These are phyloP conservation scores for Hyaloperonospora brassicae DNA, from an alignment of 352 stramenopile species.

Conservation along the genomic window DNA sequence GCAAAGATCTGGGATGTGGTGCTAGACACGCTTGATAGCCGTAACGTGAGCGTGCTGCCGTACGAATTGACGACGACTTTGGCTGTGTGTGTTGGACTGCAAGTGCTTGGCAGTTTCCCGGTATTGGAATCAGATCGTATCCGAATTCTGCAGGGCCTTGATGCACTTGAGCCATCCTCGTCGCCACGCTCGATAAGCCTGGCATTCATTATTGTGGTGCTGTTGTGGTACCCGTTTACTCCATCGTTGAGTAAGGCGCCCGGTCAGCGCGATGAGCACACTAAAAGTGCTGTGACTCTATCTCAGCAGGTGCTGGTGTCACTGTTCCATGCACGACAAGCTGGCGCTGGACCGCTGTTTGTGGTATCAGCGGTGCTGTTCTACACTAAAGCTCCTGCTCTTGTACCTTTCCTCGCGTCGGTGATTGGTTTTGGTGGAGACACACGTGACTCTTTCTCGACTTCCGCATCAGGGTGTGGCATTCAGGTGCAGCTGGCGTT, in stretches of 20 bases:
- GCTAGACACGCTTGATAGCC: slow-evolving; percentile 18
- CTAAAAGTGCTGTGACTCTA: slow-evolving; percentile 38
- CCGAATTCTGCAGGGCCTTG: slow-evolving; percentile 37
- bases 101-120: slow-evolving; percentile 41
- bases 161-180: slow-evolving; percentile 23
- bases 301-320: slow-evolving; percentile 52
- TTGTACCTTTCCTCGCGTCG: slow-evolving; percentile 43
- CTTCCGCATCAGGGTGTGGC: slow-evolving; percentile 8
- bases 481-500: slow-evolving; percentile 30
- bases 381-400: slow-evolving; percentile 55
- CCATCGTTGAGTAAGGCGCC: slow-evolving; percentile 48
- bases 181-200: slow-evolving; percentile 37
- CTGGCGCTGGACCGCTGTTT: slow-evolving; percentile 43
- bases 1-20: slow-evolving; percentile 15
- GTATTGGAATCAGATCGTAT: slow-evolving; percentile 39
- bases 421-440: slow-evolving; percentile 30
- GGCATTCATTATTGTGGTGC: slow-evolving; percentile 44
- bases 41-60: slow-evolving; percentile 9
- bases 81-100: slow-evolving; percentile 39
- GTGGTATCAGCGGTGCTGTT: slow-evolving; percentile 57
- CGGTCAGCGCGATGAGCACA: slow-evolving; percentile 52
- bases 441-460: slow-evolving; percentile 10
- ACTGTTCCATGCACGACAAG: slow-evolving; percentile 36
- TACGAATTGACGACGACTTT: slow-evolving; percentile 30
- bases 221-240: slow-evolving; percentile 49